Base-by-base conservation (phyloP, 2,329 filamentous ascomycete species). In the Emmonsiellopsis sp. region DNA sequence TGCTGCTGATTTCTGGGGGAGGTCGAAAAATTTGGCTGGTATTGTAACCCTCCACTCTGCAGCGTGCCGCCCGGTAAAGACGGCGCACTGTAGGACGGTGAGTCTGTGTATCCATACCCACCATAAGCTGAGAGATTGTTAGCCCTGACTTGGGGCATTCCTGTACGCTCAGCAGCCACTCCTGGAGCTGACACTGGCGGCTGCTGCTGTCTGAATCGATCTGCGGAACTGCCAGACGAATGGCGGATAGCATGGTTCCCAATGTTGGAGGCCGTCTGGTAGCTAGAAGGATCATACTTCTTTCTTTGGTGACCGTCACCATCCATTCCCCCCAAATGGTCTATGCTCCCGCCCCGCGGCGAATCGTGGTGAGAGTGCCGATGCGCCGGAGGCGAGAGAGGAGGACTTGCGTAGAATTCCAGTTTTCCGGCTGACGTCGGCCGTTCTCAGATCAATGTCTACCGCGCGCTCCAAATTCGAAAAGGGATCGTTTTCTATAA, bases 211-310 rank as follows among this genome's bases (percentile, higher is more conserved):
- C 69, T 64, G 59, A 70, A 70, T 41, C 63, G 62, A 57, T 70
- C 67, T 72, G 62, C 77, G 76, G 63, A 72, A 68, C 64, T 72
- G 64, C 67, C 70, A 72, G 78, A 70, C 51, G 76, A 69, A 57
- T 79, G 73, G 60, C 78, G 75, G 59, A 76, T 64, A 68, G 67
- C 75, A 77, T 70, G 78, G 78, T 65, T 74, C 68, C 69, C 65
- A 72, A 72, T 67, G 55, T 62, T 61, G 59, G 65, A 59, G 56
- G 60, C 63, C 54, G 66, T 62, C 65, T 81, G 77, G 73, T 85
- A 84, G 71, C 79, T 76, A 68, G 82, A 78, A 73, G 80, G 77
- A 73, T 87, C 86, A 80, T 86, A 82, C 76, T 86, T 85, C 80
- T 86, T 85, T 76, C 83, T 79, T 67, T 82, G 78, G 68, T 80